These are phyloP conservation scores for Cocos nucifera DNA, from an alignment of 176 grass and related monocot genomes.

Conservation along the genomic window DNA sequence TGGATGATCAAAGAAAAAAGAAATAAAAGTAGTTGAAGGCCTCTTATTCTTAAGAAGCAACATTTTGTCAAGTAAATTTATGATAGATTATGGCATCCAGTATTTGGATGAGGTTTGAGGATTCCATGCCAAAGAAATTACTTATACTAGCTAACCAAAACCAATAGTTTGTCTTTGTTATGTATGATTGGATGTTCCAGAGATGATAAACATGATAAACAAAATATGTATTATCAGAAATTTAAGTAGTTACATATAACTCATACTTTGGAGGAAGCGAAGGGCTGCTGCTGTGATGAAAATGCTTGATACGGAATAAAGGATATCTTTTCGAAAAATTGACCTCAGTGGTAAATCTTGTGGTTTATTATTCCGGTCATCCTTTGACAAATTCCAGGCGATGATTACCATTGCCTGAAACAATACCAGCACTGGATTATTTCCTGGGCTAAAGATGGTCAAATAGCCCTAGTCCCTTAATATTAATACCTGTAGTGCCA, in stretches of 20 bases:
- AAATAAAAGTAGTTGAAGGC: no score
- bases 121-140: no score
- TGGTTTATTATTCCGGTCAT: no score
- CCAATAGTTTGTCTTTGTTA: no score
- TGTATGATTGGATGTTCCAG: no score
- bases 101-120: no score
- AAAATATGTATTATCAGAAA: not conserved
- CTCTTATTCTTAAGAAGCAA: no score
- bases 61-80: no score
- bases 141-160: no score
- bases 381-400: constrained; percentile 37
- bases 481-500: constrained; percentile 70
- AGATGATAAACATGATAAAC: not conserved
- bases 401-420: constrained; percentile 81
- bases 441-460: constrained; percentile 1
- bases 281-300: constrained; percentile 80
- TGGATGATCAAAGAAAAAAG: no score
- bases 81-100: no score
- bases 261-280: constrained; percentile 82
- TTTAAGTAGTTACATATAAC: not conserved
- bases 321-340: constrained; percentile 54
- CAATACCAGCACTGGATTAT: constrained; percentile 9
- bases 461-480: not conserved
- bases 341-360: constrained; percentile 34
- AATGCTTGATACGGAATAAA: constrained; percentile 85